phyloP scores from a whole-genome alignment of 495 filamentous ascomycete species.

The Aspergillus sclerotiicarbonarius region DNA sequence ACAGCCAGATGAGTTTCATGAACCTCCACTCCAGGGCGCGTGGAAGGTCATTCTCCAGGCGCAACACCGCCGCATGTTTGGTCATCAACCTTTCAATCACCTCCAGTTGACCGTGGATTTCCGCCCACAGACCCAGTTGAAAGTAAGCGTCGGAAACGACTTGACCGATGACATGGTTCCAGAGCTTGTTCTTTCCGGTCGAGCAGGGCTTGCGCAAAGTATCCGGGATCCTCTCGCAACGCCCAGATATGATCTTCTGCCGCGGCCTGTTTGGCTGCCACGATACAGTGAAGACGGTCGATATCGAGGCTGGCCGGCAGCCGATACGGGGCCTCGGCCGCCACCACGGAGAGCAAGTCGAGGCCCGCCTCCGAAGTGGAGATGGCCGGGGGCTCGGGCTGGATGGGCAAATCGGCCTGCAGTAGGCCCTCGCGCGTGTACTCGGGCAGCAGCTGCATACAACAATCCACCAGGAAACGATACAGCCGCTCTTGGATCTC shows the following conservation, averaged over 20 bases:
- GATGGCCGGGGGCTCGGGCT: slow-evolving; percentile 12
- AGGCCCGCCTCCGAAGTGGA: slow-evolving; percentile 14
- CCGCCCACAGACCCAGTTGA: slow-evolving; percentile 26
- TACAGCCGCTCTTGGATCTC: slow-evolving; percentile 47
- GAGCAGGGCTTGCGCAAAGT: slow-evolving; percentile 38
- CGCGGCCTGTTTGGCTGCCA: slow-evolving; percentile 33
- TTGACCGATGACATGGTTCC: slow-evolving; percentile 30
- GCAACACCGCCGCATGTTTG: slow-evolving; percentile 26
- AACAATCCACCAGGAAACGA: slow-evolving; percentile 41
- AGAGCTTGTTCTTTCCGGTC: slow-evolving; percentile 44
- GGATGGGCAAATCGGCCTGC: not conserved
- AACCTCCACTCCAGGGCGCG: slow-evolving; percentile 30
- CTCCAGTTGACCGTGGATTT: slow-evolving; percentile 26
- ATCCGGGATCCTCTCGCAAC: slow-evolving; percentile 53
- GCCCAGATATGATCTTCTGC: slow-evolving; percentile 50
- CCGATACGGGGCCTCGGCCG: slow-evolving; percentile 47
- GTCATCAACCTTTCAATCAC: slow-evolving; percentile 23
- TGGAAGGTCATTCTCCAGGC: slow-evolving; percentile 28
- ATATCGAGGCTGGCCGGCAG: slow-evolving; percentile 40
- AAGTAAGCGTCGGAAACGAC: slow-evolving; percentile 27
- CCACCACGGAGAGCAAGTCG: slow-evolving; percentile 30
- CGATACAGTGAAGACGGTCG: slow-evolving; percentile 31
- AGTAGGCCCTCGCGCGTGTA: not conserved
- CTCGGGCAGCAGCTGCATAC: slow-evolving; percentile 42
- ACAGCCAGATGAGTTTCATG: slow-evolving; percentile 28